Evolutionary conservation across 139 green algal species (phyloP).

Genomic region (Raphidocelis subcapitata): DNA sequence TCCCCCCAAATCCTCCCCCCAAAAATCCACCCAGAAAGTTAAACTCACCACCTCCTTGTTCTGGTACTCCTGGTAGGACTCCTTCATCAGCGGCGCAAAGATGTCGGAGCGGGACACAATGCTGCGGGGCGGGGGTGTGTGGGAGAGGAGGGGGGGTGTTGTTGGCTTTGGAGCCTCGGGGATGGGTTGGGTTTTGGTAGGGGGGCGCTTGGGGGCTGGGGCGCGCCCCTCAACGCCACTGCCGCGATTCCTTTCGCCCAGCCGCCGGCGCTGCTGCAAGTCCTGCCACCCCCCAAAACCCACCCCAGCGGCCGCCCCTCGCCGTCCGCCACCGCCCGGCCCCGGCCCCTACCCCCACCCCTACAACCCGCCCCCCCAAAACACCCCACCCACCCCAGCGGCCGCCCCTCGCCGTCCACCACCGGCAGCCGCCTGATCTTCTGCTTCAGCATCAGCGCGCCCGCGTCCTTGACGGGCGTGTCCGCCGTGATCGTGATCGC

Average conservation of each 20-base stretch:
- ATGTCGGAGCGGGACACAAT: conserved; percentile 64
- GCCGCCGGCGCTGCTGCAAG: background rate
- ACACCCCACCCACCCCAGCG: conserved; percentile 33
- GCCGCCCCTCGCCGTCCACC: conserved; percentile 48
- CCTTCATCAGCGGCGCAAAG: conserved; percentile 58
- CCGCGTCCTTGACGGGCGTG: conserved; percentile 50
- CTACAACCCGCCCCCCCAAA: conserved; percentile 54
- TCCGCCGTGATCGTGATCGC: conserved; percentile 48
- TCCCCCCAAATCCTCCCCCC: too few relatives aligned
- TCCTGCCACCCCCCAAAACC: background rate
- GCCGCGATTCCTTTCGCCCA: too few relatives aligned
- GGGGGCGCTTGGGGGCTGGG: too few relatives aligned
- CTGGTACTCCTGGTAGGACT: conserved; percentile 46
- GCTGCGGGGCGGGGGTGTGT: conserved; percentile 25
- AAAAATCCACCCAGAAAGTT: too few relatives aligned
- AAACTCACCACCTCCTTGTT: conserved; percentile 42
- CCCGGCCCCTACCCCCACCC: conserved; percentile 63
- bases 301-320: conserved; percentile 39
- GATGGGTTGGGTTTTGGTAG: too few relatives aligned
- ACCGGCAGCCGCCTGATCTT: conserved; percentile 72
- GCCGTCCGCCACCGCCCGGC: conserved; percentile 66
- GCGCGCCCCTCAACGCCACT: too few relatives aligned
- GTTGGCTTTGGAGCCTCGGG: too few relatives aligned
- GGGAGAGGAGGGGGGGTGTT: background rate
- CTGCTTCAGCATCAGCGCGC: conserved; percentile 61